Base-by-base conservation (phyloP, 2,329 filamentous ascomycete species). In the Penicillium sp. region DNA sequence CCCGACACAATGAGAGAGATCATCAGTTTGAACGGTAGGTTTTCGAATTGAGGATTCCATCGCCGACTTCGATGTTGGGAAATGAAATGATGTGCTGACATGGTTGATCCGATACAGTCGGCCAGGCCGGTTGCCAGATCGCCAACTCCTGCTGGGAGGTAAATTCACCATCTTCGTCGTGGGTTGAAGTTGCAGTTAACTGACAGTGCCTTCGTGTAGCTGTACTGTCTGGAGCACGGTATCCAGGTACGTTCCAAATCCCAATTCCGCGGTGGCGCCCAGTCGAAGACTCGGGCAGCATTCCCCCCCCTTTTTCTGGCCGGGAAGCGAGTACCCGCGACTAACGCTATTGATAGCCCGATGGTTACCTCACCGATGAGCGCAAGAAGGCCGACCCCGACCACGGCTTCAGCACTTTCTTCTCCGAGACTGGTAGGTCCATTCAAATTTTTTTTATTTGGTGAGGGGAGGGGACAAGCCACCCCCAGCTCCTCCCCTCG, bases 91-190 rank as follows among this genome's bases (percentile, higher is more conserved):
- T 51, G 63, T 72, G 67, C 63, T 70, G 47, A 61, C 51, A 36
- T 39, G 25, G 21, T 45, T 45, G 7, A 30, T 35, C 19, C 27
- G 31, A 35, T 71, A 52, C 72, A 98, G 93, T 98, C 80, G 93
- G 93, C 76, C 93, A 98, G 83, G 93, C 93, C 71, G 93, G 93
- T 86, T 97, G 93, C 84, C 93, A 98, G 74, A 98, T 98, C 69
- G 93, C 91, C 77, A 98, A 98, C 80, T 93, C 93, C 63, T 97
- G 93, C 84, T 98, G 93, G 93, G 93, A 98, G 89, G 93, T 98
- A 78, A 78, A 87, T 78, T 65, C 63, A 36, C 36, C 29, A 43
- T 31, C 20, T 16, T 38, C 30, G 47, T 50, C 39, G 37, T 33
- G 33, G 11, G 10, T n/a, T 40, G 30, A 36, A 33, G 21, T 21